phyloP scores from a whole-genome alignment of 768 basidiomycete genomes.

The Collybia nuda region DNA sequence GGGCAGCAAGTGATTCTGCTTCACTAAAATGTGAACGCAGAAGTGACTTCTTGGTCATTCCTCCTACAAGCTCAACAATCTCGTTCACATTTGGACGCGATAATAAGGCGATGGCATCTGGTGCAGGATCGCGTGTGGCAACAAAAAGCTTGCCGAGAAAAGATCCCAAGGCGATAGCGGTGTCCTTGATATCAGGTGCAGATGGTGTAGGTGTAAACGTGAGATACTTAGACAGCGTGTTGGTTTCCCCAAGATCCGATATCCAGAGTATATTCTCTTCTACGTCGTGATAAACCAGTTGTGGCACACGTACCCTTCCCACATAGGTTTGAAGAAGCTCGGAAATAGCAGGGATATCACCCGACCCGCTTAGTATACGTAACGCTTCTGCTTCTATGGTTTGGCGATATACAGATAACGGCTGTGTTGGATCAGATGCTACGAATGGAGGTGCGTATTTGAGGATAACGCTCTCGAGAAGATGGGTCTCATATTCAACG shows the following conservation, averaged over 20 bases:
- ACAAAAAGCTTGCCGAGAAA: conserved; percentile 14
- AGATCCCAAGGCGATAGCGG: conserved; percentile 12
- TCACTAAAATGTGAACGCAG: conserved; percentile 5
- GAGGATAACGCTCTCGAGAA: conserved; percentile 12
- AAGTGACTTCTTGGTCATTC: conserved; percentile 11
- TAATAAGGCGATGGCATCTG: conserved; percentile 5
- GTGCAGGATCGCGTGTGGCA: conserved; percentile 9
- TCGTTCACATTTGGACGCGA: background rate
- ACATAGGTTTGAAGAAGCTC: background rate
- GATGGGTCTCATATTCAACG: conserved; percentile 1
- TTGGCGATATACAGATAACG: conserved; percentile 18
- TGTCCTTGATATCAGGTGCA: background rate
- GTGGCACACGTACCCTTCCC: conserved; percentile 13
- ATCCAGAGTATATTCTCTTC: conserved; percentile 23
- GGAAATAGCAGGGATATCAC: conserved; percentile 1
- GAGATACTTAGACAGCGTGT: conserved; percentile 15
- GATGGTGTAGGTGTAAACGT: background rate
- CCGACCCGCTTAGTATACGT: conserved; percentile 9
- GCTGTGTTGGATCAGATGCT: conserved; percentile 14
- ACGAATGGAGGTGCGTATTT: conserved; percentile 23
- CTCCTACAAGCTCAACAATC: conserved; percentile 10
- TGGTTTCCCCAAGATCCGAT: conserved; percentile 16
- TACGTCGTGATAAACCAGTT: conserved; percentile 16
- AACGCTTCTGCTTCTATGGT: conserved; percentile 20
- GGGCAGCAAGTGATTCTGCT: conserved; percentile 13